Base-by-base conservation (phyloP, 2,329 filamentous ascomycete species). In the Neofusicoccum parvum region DNA sequence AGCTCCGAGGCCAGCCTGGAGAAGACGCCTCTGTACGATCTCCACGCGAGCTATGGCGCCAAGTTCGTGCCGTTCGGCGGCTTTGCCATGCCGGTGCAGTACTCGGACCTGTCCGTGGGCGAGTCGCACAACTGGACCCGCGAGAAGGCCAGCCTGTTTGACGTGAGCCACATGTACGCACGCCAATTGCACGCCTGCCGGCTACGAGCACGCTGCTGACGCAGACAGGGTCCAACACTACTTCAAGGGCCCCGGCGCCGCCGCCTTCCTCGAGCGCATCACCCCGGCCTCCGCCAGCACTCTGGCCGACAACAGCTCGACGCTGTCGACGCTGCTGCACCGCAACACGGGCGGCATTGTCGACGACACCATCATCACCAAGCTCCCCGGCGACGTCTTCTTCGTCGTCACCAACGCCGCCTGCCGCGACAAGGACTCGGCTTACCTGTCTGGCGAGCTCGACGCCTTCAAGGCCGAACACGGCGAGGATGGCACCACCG, bases 51-150 rank as follows among this genome's bases (percentile, higher is more conserved):
- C 66, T 83, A 92, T 75, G 92, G 92, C 70, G 95, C 86, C 70
- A 97, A 96, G 81, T 95, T 98, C 88, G 94, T 97, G 58, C 92
- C 92, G n/a, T 99, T 97, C 80, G 94, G 92, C 69, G 93, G 92
- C 70, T 97, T 90, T 81, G 84, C 87, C 71, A 97, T 99, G 92
- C 95, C 95, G 7, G 88, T 99, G 50, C 91, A 95, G 78, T 99
- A 98, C 82, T 80, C 85, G 39, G 86, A 88, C 70, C 85, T 91
- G 70, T 89, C 90, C 71, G 90, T 97, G 69, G 85, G 87, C 70
- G 91, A 93, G 67, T 96, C 92, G 62, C 95, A 98, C 82, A 85
- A 88, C 72, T 97, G 94, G 85, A 98, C 95, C 15, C 88, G 95
- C 64, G 85, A 88, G 72, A 91, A 94, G 79, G 91, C 92, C 66